These are phyloP conservation scores for Leersia perrieri DNA, from an alignment of 176 grass and related monocot genomes.

Conservation along the genomic window DNA sequence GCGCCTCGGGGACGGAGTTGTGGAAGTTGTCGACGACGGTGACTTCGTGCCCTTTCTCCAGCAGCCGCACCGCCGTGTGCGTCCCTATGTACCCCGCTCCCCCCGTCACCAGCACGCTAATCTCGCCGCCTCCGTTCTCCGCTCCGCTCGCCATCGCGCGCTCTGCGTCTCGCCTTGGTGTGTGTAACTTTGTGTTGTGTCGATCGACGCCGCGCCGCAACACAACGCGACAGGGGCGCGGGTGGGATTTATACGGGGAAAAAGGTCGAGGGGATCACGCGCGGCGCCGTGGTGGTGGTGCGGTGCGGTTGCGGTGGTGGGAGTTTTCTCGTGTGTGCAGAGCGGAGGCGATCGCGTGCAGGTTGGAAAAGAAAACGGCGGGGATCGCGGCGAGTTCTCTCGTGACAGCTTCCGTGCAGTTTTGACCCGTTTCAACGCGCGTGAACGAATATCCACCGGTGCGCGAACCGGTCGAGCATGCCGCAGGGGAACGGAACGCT, in stretches of 20 bases:
- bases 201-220: too few species aligned
- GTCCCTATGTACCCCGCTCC: slow-evolving; percentile 94
- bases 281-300: not conserved
- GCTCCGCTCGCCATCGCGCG: slow-evolving; percentile 36
- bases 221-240: too few species aligned
- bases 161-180: not conserved
- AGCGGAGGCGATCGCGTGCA: not conserved
- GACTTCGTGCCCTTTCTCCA: slow-evolving; percentile 65
- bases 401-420: not conserved
- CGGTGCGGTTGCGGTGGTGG: not conserved
- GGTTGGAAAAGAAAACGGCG: not conserved
- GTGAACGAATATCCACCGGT: not conserved
- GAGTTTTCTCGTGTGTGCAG: not conserved
- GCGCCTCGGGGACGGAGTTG: slow-evolving; percentile 84
- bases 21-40: slow-evolving; percentile 85
- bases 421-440: not conserved
- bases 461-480: too few species aligned
- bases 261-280: not conserved
- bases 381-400: not conserved
- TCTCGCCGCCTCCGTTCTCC: not conserved
- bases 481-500: too few species aligned
- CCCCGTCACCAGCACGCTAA: slow-evolving; percentile 78
- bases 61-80: slow-evolving; percentile 86
- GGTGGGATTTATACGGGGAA: not conserved
- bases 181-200: too few species aligned